Conservation (phyloP, 345 rosid genomes). For the Garcia nutans region DNA sequence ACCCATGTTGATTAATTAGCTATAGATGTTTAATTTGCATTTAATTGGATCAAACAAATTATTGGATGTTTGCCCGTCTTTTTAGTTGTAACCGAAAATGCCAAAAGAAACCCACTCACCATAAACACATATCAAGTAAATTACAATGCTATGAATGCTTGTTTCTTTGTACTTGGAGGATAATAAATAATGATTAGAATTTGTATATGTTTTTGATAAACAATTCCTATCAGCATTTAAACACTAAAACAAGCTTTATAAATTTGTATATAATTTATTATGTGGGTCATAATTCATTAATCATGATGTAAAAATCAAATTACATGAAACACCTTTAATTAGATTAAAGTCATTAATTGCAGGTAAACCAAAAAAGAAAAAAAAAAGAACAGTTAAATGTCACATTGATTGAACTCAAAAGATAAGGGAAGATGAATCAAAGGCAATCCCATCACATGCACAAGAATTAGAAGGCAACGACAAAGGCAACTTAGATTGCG, state of each 20-base stretch:
- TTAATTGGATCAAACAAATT: too few relatives aligned
- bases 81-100: background rate
- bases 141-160: background rate
- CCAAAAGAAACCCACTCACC: background rate
- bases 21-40: too few relatives aligned
- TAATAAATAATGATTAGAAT: too few relatives aligned
- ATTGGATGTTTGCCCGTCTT: background rate
- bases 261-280: background rate
- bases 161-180: background rate
- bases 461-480: conserved; percentile 27
- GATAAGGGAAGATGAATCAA: conserved; percentile 13
- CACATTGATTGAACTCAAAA: conserved; percentile 6
- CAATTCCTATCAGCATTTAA: background rate
- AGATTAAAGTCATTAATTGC: background rate
- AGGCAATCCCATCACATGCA: conserved; percentile 22
- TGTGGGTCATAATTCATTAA: conserved; percentile 13
- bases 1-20: too few relatives aligned
- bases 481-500: conserved; percentile 23
- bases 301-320: conserved; percentile 17
- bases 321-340: background rate
- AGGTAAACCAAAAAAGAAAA: background rate
- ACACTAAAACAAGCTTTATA: background rate
- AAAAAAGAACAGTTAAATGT: conserved; percentile 1
- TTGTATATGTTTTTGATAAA: background rate
- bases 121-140: too few relatives aligned